Evolutionary conservation across 257 asterid genomes (phyloP).

Genomic region (Nicotiana attenuata): DNA sequence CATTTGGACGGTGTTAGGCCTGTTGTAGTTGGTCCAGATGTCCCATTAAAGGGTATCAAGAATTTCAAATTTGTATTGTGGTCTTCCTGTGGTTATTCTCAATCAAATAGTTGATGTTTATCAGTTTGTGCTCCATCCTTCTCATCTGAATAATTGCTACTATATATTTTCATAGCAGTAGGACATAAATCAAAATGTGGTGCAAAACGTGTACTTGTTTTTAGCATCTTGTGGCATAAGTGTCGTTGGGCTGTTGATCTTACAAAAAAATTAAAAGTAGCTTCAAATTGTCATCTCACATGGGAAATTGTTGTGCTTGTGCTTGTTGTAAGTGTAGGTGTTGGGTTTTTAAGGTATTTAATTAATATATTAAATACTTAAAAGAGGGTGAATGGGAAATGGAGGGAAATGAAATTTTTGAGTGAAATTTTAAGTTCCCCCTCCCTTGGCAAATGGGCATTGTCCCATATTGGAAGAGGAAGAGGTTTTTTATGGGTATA

Average conservation of each 20-base stretch:
- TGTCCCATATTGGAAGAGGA: too few relatives aligned
- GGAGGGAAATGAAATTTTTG: too few relatives aligned
- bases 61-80: neutral
- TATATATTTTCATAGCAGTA: neutral
- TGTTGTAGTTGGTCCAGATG: slow-evolving; percentile 4
- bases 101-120: neutral
- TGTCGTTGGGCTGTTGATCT: neutral
- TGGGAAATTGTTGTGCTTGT: neutral
- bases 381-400: too few relatives aligned
- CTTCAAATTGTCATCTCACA: neutral
- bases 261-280: too few relatives aligned
- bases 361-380: too few relatives aligned
- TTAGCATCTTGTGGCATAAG: neutral
- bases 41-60: neutral
- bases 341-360: too few relatives aligned
- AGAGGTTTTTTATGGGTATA: too few relatives aligned
- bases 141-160: neutral
- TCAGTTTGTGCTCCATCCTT: neutral
- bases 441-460: too few relatives aligned
- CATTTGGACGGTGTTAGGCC: neutral
- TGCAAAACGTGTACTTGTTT: neutral
- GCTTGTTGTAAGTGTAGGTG: neutral
- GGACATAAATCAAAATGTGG: neutral
- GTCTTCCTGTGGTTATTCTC: neutral
- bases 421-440: too few relatives aligned